Base-by-base conservation (phyloP, 1,284 basidiomycete species). In the Boletus semigastroideus region DNA sequence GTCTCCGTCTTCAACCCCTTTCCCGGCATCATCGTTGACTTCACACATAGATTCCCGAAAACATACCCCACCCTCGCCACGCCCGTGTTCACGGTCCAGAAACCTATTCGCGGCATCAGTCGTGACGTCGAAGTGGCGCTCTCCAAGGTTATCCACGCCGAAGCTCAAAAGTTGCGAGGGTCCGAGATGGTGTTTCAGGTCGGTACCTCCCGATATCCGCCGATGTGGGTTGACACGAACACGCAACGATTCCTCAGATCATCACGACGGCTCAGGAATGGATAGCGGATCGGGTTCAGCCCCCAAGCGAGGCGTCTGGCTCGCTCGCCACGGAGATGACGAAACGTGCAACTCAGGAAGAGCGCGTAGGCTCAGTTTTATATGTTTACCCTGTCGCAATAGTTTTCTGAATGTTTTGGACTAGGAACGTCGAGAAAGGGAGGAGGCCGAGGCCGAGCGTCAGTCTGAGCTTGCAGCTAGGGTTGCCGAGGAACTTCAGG, bases 291-390 rank as follows among this genome's bases (percentile, higher is more conserved):
- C 76, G 84, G 54, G 70, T 88, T 38, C 69, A 70, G n/a, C 83
- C 81, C 4, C 76, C 78, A 3, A 70, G 73, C 4, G 86, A 89
- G 65, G 75, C 74, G 6, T 71, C 75, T 13, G 84, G 83, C 27
- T 91, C 89, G 0, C 75, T 91, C 3, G 88, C 88, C 6, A 73
- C 80, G 4, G 78, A 90, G 65, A 90, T 90, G 88, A 84, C 73
- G 42, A 79, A 77, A 56, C 78, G 89, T 22, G 85, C 86, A 0
- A 70, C 74, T 51, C 83, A 87, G 48, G 82, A 84, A 62, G 83
- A 87, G 57, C 73, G 74, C 55, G 86, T 83, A 49, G 48, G 75
- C 64, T 38, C 38, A 25, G 25, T 11, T 6, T 44, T 33, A 34
- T 12, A 20, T 8, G 9, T 5, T 9, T 27, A 5, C 36, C 17